phyloP scores from a whole-genome alignment of 495 filamentous ascomycete species.

The Lophium mytilinum region DNA sequence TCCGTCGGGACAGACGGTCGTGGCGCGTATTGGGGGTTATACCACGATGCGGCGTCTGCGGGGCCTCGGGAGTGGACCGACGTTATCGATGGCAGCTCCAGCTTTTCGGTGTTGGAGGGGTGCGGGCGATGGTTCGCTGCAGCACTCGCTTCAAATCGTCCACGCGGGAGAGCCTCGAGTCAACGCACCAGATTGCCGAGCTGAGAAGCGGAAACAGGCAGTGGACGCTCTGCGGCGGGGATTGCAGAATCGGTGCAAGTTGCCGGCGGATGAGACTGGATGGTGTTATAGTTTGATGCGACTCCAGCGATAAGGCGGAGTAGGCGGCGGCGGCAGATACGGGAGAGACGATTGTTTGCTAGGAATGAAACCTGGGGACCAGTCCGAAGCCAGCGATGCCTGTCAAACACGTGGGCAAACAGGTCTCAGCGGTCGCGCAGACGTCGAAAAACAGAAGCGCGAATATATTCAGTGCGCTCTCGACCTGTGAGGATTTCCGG shows the following conservation, averaged over 20 bases:
- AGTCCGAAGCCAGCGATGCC: slow-evolving; percentile 10
- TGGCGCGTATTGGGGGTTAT: slow-evolving; percentile 62
- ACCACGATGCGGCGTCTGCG: slow-evolving; percentile 58
- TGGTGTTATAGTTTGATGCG: slow-evolving; percentile 17
- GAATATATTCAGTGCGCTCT: slow-evolving; percentile 1
- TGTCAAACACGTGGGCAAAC: slow-evolving; percentile 27
- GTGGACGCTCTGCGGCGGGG: slow-evolving; percentile 25
- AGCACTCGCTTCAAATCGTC: slow-evolving; percentile 7
- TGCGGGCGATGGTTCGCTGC: slow-evolving; percentile 22
- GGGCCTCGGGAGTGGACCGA: slow-evolving; percentile 85
- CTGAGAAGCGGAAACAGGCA: slow-evolving; percentile 9
- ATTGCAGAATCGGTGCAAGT: slow-evolving; percentile 27
- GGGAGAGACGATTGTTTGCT: slow-evolving; percentile 18
- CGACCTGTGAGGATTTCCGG: slow-evolving; percentile 8
- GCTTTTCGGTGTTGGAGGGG: slow-evolving; percentile 73
- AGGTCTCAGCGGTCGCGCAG: slow-evolving; percentile 4
- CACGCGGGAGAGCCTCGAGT: slow-evolving; percentile 19
- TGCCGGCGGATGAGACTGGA: slow-evolving; percentile 21
- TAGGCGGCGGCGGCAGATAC: background rate
- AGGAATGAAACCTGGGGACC: slow-evolving; percentile 6
- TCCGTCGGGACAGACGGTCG: slow-evolving; percentile 63
- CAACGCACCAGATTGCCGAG: slow-evolving; percentile 19
- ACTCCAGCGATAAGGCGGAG: slow-evolving; percentile 6
- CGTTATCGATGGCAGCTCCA: slow-evolving; percentile 93
- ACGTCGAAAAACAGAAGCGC: background rate